Evolutionary conservation across 495 filamentous ascomycete species (phyloP).

Genomic region (Aspergillus sclerotioniger): DNA sequence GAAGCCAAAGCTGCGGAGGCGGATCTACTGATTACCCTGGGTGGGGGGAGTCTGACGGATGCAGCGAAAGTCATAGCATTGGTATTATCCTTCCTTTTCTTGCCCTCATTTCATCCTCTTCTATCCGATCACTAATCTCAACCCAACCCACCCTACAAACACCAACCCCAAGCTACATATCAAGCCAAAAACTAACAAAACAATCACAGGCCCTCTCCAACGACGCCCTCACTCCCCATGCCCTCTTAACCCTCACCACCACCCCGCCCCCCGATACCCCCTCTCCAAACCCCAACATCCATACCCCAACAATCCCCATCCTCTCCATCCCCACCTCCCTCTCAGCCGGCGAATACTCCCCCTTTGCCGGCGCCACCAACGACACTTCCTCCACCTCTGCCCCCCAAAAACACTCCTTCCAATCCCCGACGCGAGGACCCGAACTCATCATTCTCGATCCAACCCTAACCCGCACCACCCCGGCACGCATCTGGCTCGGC

Average conservation of each 20-base stretch:
- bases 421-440: constrained; percentile 44
- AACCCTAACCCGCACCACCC: constrained; percentile 51
- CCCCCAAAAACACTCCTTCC: constrained; percentile 53
- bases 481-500: constrained; percentile 58
- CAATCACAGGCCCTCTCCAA: constrained; percentile 46
- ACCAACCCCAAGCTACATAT: not conserved
- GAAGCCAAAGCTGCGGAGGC: constrained; percentile 47
- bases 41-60: constrained; percentile 61
- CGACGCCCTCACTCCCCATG: constrained; percentile 38
- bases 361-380: constrained; percentile 57
- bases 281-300: constrained; percentile 23
- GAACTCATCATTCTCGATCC: constrained; percentile 60
- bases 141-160: not conserved
- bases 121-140: not conserved
- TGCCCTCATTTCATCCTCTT: not conserved
- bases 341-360: constrained; percentile 61
- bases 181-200: constrained; percentile 1
- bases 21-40: constrained; percentile 60
- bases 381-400: constrained; percentile 28
- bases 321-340: constrained; percentile 63
- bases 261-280: constrained; percentile 28
- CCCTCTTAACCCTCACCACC: constrained; percentile 42
- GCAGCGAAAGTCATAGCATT: constrained; percentile 57
- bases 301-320: constrained; percentile 46
- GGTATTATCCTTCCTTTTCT: constrained; percentile 31